Base-by-base conservation (phyloP, 2,329 filamentous ascomycete genomes). In the Fusarium sp. region DNA sequence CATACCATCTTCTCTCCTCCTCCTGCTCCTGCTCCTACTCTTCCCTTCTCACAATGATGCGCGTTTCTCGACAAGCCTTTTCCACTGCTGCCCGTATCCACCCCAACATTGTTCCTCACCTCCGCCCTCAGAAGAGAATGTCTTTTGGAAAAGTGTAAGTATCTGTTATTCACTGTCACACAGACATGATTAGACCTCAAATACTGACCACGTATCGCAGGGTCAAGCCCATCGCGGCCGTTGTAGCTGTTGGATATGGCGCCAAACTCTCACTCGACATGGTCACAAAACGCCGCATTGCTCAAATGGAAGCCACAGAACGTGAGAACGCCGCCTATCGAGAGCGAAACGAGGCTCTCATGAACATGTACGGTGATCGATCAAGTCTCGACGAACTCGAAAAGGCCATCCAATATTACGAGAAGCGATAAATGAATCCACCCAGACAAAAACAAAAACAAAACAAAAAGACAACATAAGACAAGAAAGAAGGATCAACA, bases 341-440 rank as follows among this genome's bases (percentile, higher is more conserved):
- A 62, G 74, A 75, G 38, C 75, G 75, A 46, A 79, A 83, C 59
- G 77, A 80, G 20, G 76, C 82, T 55, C 74, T 86, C 63, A 77
- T 84, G 74, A 80, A 85, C 34, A 80, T 83, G 56, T 86, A 85
- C 59, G 83, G 83, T 45, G 82, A 83, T 62, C 79, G 83, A 15
- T 80, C 80, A 26, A 85, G 80, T 63, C 76, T 86, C 6, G 79
- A 81, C 24, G 81, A 81, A 64, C 75, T 86, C 30, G 82, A 86
- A 70, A 80, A 78, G 44, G 83, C 83, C 3, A 77, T 85, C 51
- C 74, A 78, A 50, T 78, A 79, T 24, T 86, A 86, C 69, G 82
- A 82, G 68, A 76, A 74, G 62, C 74, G 75, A 64, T 75, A 68
- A 70, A 65, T 57, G 42, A 70, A 52, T 38, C 34, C 30, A 15